These are phyloP conservation scores for Exutisphaerella laricina DNA, from an alignment of 2,329 filamentous ascomycete species.

Conservation along the genomic window DNA sequence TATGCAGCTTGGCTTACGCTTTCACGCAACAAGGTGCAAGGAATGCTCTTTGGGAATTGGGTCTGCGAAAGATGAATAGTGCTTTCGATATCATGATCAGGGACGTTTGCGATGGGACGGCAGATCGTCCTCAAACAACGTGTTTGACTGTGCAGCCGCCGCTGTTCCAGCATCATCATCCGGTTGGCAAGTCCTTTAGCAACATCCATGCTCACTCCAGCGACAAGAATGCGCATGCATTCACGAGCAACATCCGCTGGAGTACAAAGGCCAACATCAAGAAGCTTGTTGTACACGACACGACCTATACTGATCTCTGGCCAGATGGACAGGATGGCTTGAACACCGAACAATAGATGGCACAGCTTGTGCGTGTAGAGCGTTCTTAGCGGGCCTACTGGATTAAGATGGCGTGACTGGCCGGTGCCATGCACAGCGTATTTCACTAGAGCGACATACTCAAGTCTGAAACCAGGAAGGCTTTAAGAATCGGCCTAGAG, in stretches of 20 bases:
- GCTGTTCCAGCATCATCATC: conserved; percentile 45
- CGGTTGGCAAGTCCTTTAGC: conserved; percentile 35
- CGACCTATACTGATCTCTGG: conserved; percentile 25
- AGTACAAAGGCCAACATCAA: conserved; percentile 40
- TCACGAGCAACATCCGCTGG: conserved; percentile 37
- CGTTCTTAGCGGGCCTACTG: no score
- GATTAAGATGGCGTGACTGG: no score
- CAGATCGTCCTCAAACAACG: conserved; percentile 31
- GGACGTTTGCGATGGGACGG: conserved; percentile 29
- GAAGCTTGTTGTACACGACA: conserved; percentile 34
- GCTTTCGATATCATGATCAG: conserved; percentile 35
- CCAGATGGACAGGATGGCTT: neutral
- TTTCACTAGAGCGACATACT: no score
- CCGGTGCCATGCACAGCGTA: no score
- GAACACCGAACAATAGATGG: no score
- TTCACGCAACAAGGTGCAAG: conserved; percentile 43
- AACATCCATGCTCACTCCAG: conserved; percentile 19
- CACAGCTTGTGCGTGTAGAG: no score
- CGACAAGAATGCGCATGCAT: conserved; percentile 5
- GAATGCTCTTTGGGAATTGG: conserved; percentile 41
- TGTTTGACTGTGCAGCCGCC: conserved; percentile 42
- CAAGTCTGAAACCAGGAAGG: no score
- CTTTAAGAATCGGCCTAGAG: no score
- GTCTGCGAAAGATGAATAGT: conserved; percentile 37
- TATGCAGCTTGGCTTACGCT: conserved; percentile 44